phyloP scores from a whole-genome alignment of 257 asterid genomes.

The Ocimum tenuiflorum region DNA sequence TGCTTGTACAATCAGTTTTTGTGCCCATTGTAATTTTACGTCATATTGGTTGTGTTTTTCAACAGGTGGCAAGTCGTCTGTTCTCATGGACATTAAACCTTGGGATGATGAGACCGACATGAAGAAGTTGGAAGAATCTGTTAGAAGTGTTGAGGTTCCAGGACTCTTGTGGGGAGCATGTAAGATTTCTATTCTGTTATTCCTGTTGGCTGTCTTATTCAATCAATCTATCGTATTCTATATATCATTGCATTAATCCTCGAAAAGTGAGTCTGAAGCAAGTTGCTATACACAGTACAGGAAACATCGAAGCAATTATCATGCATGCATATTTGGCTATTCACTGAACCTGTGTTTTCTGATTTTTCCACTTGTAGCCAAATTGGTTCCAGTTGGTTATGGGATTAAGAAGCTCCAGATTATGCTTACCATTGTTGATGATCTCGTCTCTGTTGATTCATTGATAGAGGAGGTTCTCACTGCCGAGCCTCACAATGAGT shows the following conservation, averaged over 20 bases:
- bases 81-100: slow-evolving; percentile 87
- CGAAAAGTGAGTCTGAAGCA: too few relatives aligned
- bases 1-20: background rate
- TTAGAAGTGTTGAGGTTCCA: slow-evolving; percentile 54
- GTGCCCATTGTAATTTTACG: background rate
- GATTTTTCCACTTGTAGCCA: slow-evolving; percentile 36
- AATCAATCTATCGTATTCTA: background rate
- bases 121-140: slow-evolving; percentile 85
- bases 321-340: background rate
- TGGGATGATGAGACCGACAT: slow-evolving; percentile 99
- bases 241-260: too few relatives aligned
- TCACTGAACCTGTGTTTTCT: background rate
- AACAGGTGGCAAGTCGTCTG: slow-evolving; percentile 90
- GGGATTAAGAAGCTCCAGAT: slow-evolving; percentile 78
- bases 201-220: background rate
- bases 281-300: too few relatives aligned
- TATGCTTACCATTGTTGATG: slow-evolving; percentile 65
- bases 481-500: slow-evolving; percentile 51
- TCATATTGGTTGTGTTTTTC: background rate
- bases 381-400: slow-evolving; percentile 58
- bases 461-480: slow-evolving; percentile 53
- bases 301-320: background rate
- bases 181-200: slow-evolving; percentile 24
- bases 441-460: slow-evolving; percentile 54
- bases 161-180: slow-evolving; percentile 99